These are phyloP conservation scores for Chlorella sp. DNA, from an alignment of 139 green algal genomes.

Conservation along the genomic window DNA sequence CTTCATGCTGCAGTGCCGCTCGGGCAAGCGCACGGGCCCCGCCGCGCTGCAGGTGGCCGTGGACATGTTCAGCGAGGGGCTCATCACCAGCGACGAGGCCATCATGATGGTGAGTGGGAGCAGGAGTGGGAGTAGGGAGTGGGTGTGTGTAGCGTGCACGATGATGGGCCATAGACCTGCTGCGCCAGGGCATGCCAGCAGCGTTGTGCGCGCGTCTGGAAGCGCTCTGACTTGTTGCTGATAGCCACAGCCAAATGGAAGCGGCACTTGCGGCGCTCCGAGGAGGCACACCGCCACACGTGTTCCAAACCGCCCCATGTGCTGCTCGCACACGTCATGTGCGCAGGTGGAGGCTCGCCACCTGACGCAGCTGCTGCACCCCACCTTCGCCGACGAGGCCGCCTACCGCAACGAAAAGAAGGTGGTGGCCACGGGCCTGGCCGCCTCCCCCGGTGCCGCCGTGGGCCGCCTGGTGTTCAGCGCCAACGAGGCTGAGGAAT, in stretches of 20 bases:
- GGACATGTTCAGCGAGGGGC: slow-evolving; percentile 63
- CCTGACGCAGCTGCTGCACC: slow-evolving; percentile 86
- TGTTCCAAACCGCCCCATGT: no score
- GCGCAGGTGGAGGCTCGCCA: slow-evolving; percentile 69
- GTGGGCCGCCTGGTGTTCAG: slow-evolving; percentile 72
- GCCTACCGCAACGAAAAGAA: slow-evolving; percentile 34
- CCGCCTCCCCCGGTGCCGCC: slow-evolving; percentile 42
- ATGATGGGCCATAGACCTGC: no score
- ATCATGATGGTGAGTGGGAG: slow-evolving; percentile 50
- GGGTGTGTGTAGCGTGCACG: no score
- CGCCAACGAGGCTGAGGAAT: slow-evolving; percentile 72
- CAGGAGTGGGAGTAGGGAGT: no score
- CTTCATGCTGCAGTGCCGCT: slow-evolving; percentile 84
- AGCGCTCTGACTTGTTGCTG: no score
- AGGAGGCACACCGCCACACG: no score
- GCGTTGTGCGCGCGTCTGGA: no score
- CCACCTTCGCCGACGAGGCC: slow-evolving; percentile 62
- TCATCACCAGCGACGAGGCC: slow-evolving; percentile 37
- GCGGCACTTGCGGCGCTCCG: no score
- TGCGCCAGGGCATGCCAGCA: no score
- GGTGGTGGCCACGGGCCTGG: slow-evolving; percentile 22
- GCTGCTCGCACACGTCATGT: no score
- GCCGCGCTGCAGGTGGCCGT: slow-evolving; percentile 73
- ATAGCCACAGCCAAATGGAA: no score
- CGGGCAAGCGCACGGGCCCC: slow-evolving; percentile 76